Evolutionary conservation across 1,284 basidiomycete genomes (phyloP), one percentile per base, ranked within the genome.

Genomic region (Omphalotus olearius): DNA sequence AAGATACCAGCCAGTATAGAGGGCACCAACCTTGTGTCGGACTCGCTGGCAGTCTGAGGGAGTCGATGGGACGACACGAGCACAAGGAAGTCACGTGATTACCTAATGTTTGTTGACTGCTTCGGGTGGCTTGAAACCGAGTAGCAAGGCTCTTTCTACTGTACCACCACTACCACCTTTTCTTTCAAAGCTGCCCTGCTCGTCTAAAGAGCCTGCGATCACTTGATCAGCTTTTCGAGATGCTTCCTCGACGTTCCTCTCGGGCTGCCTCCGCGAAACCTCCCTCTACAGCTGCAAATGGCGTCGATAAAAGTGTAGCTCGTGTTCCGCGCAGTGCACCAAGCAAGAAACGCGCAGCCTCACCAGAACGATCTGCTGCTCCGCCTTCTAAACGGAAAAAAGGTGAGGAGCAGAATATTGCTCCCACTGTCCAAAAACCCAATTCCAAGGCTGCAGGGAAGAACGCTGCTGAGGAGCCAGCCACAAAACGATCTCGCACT

Each of bases 221-320:
- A 25, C n/a, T 16, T 16, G 6, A 14, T 14, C 35, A 35, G 28
- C 47, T 16, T 28, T 16, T 3, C 25, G 36, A 28, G 17, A 76
- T 75, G 64, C 66, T 75, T 51, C 72, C 71, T 36, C 69, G 80
- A 59, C 74, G 80, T 45, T 80, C 80, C 33, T 63, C 78, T 39
- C 70, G 80, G 30, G 74, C 79, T 3, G 58, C 74, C 28, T 76
- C 79, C 2, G 62, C 65, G 9, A 71, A 71, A 45, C 64, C 69
- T 2, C 48, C 56, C 0, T 59, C 69, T 0, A 57, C 66, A 53
- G 60, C 67, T 28, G 57, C 64, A 4, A 62, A 62, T 18, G 62
- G 69, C 2, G 58, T 57, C 0, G 61, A 69, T 3, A 66, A 69
- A 59, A 69, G 61, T 47, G 59, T 65, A 25, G 62, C 70, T 51